These are phyloP conservation scores for Fusarium drepaniforme DNA, from an alignment of 2,329 filamentous ascomycete genomes.

Conservation along the genomic window DNA sequence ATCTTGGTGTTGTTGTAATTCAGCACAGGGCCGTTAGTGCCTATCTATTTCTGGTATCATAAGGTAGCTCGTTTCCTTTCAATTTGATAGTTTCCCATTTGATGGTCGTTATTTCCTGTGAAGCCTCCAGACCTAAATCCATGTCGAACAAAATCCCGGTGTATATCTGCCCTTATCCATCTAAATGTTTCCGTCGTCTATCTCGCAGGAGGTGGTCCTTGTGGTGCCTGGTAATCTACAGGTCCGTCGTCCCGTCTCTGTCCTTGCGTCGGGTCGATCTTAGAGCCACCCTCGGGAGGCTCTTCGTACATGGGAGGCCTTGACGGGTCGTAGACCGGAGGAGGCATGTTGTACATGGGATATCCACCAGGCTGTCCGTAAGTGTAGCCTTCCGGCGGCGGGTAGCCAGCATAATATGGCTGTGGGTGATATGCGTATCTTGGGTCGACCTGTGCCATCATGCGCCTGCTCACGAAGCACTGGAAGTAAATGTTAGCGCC, in stretches of 20 bases:
- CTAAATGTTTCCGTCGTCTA: conserved; percentile 13
- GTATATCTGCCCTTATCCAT: neutral
- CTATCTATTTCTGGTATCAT: conserved; percentile 25
- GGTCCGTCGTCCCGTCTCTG: conserved; percentile 31
- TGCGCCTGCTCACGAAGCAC: conserved; percentile 65
- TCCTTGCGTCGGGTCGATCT: conserved; percentile 66
- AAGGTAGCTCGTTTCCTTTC: conserved; percentile 26
- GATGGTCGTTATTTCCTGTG: conserved; percentile 6
- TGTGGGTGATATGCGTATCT: conserved; percentile 60
- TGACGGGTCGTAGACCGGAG: conserved; percentile 70
- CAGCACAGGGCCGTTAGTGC: conserved; percentile 4
- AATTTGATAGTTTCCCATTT: conserved; percentile 26
- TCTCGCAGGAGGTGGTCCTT: conserved; percentile 58
- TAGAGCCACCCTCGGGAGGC: conserved; percentile 61
- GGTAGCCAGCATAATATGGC: conserved; percentile 54
- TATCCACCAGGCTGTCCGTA: conserved; percentile 41
- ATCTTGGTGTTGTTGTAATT: neutral
- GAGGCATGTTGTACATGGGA: conserved; percentile 55
- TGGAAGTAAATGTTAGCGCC: conserved; percentile 41
- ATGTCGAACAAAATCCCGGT: conserved; percentile 8
- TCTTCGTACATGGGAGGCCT: conserved; percentile 67
- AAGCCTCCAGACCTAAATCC: neutral
- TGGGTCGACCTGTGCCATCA: conserved; percentile 61
- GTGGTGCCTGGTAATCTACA: conserved; percentile 55
- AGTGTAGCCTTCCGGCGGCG: conserved; percentile 45